phyloP scores from a whole-genome alignment of 1,284 basidiomycete genomes.

The Puccinia hordei region DNA sequence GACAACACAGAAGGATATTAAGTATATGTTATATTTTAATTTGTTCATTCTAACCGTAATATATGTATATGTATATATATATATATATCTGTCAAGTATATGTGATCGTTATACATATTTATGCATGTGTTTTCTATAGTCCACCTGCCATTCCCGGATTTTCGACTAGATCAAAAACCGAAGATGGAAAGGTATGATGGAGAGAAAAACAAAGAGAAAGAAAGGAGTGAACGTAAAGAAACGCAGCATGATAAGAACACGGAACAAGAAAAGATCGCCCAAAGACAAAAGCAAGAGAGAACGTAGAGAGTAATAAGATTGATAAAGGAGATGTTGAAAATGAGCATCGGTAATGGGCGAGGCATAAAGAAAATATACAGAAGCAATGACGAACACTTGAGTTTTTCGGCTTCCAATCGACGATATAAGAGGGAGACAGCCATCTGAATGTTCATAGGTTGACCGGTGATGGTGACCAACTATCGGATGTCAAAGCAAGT shows the following conservation, averaged over 20 bases:
- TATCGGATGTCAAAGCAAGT: too few relatives aligned
- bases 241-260: background rate
- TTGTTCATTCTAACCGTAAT: too few relatives aligned
- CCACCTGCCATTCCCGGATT: constrained; percentile 22
- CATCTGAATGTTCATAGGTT: constrained; percentile 90
- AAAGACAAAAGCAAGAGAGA: too few relatives aligned
- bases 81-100: too few relatives aligned
- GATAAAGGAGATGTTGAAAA: background rate
- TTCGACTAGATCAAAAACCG: background rate
- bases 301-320: too few relatives aligned
- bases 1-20: too few relatives aligned
- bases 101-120: too few relatives aligned
- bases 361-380: background rate
- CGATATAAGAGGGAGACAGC: constrained; percentile 91
- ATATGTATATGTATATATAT: too few relatives aligned
- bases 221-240: background rate
- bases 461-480: constrained; percentile 90
- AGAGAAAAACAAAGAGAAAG: background rate
- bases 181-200: background rate
- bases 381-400: constrained; percentile 25
- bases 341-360: background rate
- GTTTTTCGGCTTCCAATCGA: constrained; percentile 49
- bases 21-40: too few relatives aligned
- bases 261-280: too few relatives aligned
- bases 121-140: background rate